Evolutionary conservation across 345 rosid genomes (phyloP).

Genomic region (Hibiscus tridactylites): DNA sequence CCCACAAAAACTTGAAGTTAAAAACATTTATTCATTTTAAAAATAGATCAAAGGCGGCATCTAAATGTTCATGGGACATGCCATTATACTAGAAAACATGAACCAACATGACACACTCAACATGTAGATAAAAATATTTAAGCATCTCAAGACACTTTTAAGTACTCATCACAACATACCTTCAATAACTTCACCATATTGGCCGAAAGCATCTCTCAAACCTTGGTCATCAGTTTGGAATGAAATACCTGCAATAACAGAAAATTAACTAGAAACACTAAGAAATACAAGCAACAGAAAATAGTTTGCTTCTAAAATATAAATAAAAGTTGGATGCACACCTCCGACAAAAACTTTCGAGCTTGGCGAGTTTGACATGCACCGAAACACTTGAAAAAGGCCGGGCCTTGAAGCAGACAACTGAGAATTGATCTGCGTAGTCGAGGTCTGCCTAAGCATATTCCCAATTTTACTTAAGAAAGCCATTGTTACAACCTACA

Average conservation of each 20-base stretch:
- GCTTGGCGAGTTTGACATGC: conserved; percentile 69
- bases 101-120: not conserved
- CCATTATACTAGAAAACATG: not conserved
- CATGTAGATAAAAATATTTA: not conserved
- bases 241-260: conserved; percentile 48
- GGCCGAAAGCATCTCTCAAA: conserved; percentile 59
- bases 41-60: not conserved
- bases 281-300: not conserved
- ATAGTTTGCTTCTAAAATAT: not conserved
- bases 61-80: not conserved
- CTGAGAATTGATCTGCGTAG: conserved; percentile 40
- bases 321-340: conserved; percentile 12
- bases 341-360: conserved; percentile 87
- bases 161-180: conserved; percentile 28
- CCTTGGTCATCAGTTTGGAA: conserved; percentile 57
- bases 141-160: not conserved
- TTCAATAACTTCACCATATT: conserved; percentile 76
- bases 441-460: conserved; percentile 55
- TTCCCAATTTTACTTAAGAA: conserved; percentile 70
- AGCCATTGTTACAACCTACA: conserved; percentile 54
- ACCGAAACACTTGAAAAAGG: conserved; percentile 59
- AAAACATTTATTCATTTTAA: not conserved
- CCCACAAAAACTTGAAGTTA: not conserved
- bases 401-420: conserved; percentile 47
- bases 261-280: not conserved